Evolutionary conservation across 495 filamentous ascomycete genomes (phyloP).

Genomic region (Hypomontagnella monticulosa): DNA sequence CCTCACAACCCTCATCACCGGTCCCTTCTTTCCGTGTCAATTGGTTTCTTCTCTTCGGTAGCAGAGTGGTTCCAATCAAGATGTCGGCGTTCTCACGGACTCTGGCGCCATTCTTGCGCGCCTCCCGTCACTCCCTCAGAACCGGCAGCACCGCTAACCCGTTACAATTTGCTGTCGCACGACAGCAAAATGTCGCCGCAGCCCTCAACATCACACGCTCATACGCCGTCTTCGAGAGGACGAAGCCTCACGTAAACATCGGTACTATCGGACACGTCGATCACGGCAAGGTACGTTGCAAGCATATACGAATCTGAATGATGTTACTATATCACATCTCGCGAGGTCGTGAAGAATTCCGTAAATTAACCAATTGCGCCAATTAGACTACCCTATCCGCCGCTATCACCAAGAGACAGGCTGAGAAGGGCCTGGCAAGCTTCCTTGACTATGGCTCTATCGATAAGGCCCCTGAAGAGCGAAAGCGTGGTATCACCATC

Average conservation of each 20-base stretch:
- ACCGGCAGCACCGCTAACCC: conserved; percentile 70
- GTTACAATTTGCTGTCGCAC: conserved; percentile 63
- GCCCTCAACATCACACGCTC: conserved; percentile 73
- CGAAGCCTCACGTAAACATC: conserved; percentile 98
- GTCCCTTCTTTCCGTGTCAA: conserved; percentile 40
- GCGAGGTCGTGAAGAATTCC: conserved; percentile 24
- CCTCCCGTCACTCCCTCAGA: conserved; percentile 70
- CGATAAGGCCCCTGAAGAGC: conserved; percentile 98
- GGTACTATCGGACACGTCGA: conserved; percentile 99
- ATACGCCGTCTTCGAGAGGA: conserved; percentile 84
- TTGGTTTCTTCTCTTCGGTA: conserved; percentile 43
- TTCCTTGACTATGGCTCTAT: conserved; percentile 98
- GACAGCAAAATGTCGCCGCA: conserved; percentile 71
- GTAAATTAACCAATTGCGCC: conserved; percentile 41
- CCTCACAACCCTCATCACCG: conserved; percentile 17
- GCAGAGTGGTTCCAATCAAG: conserved; percentile 49
- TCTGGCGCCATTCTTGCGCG: conserved; percentile 73
- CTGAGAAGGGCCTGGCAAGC: conserved; percentile 88
- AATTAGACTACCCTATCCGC: conserved; percentile 93
- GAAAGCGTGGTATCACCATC: conserved; percentile 99
- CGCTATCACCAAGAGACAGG: conserved; percentile 96
- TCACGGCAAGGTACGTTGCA: conserved; percentile 86
- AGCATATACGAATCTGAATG: conserved; percentile 2
- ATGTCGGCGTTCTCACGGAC: conserved; percentile 74
- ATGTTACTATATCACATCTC: conserved; percentile 13